Base-by-base conservation (phyloP, 164 flowering plant species). In the Macadamia integrifolia region DNA sequence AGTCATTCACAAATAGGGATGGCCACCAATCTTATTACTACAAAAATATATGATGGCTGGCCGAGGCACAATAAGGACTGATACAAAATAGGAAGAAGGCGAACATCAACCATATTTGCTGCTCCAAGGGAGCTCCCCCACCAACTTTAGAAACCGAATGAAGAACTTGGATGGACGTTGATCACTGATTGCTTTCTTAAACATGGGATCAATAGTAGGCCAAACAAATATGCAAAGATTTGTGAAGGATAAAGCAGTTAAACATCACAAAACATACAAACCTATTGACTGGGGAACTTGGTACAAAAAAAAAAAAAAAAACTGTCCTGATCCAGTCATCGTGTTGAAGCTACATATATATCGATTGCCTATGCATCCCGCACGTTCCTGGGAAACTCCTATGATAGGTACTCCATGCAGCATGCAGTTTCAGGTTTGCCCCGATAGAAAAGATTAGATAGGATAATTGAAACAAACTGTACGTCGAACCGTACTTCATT, bases 371-470 rank as follows among this genome's bases (percentile, higher is more conserved):
- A 73, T n/a, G 60, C 46, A 57, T 70, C 70, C 29, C 77, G 67
- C 0, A 48, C 71, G 65, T 69, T 73, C 77, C 80, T 77, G 80
- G 29, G 67, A 42, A 58, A 67, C 13, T 13, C 1, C 40, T 2
- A 35, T 23, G 23, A 35, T 35, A 5, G 5, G 5, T 46, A 46
- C 13, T 46, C 7, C 1, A 3, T 46, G 40, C 40, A 35, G 40
- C 40, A 8, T 46, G 50, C 13, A 46, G 50, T 11, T 46, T 46
- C 12, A 46, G 50, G 50, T 46, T 3, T 46, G 50, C 7, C 13
- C 50, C 50, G 13, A 46, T 9, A 46, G 9, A 9, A 46, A 46
- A 46, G 6, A 11, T 46, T 9, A 46, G 3, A 46, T 35, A 35
- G 40, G 40, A 35, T 5, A 35, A 35, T 5, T 35, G 40, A 35